Percentiles rank a stretch among this genome's conserved stretches.
phyloP scores from a whole-genome alignment of 148 eudicot genomes.

The Vaccinium corymbosum region DNA sequence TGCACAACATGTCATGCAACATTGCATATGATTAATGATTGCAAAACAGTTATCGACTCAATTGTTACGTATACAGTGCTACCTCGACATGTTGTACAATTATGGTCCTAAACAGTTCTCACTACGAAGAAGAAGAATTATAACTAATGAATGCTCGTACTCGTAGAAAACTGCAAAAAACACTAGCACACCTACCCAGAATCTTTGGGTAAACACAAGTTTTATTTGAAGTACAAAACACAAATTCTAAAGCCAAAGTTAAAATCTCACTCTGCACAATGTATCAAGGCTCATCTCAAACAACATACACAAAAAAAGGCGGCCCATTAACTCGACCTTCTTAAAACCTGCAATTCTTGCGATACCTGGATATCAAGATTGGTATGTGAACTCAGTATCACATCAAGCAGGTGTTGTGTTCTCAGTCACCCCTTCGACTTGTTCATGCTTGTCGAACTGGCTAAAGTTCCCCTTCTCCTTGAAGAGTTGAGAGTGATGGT shows the following conservation, averaged over 20 bases:
- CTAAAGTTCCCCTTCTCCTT: constrained; percentile 87
- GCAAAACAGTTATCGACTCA: no score
- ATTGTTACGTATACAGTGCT: no score
- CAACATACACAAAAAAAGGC: neutral
- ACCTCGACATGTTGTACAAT: no score
- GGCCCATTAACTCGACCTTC: neutral
- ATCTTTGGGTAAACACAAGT: neutral
- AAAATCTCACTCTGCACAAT: neutral
- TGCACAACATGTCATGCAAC: no score
- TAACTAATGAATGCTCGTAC: no score
- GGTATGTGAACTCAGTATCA: neutral
- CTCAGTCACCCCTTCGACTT: constrained; percentile 26
- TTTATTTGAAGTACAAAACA: neutral
- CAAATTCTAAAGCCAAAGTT: neutral
- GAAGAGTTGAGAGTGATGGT: constrained; percentile 84
- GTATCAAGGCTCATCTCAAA: neutral
- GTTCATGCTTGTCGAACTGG: constrained; percentile 47
- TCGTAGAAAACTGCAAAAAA: no score
- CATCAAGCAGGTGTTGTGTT: constrained; percentile 25
- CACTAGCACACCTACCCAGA: neutral
- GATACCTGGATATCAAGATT: neutral
- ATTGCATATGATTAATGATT: no score
- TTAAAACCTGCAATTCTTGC: neutral
- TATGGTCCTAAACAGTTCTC: no score
- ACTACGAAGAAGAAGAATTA: no score